These are phyloP conservation scores for Umbelopsis isabellina DNA, from an alignment of 192 early-diverging fungal genomes.

Conservation along the genomic window DNA sequence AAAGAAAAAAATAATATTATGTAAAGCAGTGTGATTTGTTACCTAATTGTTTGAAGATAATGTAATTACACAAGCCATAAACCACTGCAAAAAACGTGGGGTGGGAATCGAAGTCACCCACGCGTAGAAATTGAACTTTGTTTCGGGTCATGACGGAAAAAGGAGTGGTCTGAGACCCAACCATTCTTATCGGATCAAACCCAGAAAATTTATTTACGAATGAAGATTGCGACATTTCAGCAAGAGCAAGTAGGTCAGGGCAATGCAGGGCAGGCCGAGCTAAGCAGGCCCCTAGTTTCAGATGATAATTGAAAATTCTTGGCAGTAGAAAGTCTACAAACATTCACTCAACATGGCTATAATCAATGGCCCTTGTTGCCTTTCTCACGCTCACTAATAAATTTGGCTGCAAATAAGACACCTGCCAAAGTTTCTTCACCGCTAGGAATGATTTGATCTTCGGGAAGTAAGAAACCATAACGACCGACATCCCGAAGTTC, in stretches of 20 bases:
- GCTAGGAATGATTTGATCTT: conserved; percentile 55
- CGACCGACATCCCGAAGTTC: conserved; percentile 62
- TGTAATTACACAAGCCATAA: no score
- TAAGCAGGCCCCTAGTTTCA: no score
- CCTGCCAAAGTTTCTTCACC: conserved; percentile 48
- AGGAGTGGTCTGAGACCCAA: neutral
- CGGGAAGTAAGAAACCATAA: conserved; percentile 61
- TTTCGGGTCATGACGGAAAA: conserved; percentile 16
- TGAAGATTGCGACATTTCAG: no score
- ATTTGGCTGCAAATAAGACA: conserved; percentile 39
- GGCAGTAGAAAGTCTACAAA: no score
- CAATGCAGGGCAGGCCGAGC: no score
- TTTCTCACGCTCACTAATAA: conserved; percentile 49
- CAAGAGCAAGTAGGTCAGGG: no score
- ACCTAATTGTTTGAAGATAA: no score
- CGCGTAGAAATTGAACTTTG: conserved; percentile 9
- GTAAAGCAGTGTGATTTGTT: no score
- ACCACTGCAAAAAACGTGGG: conserved; percentile 2
- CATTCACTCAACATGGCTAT: no score
- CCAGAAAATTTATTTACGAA: no score
- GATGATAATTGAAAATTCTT: no score
- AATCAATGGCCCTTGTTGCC: conserved; percentile 8
- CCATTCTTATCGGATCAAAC: conserved; percentile 9
- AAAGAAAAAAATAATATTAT: no score
- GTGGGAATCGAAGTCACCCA: conserved; percentile 18